Evolutionary conservation across 192 early-diverging fungal genomes (phyloP).

Genomic region (Podila verticillata): DNA sequence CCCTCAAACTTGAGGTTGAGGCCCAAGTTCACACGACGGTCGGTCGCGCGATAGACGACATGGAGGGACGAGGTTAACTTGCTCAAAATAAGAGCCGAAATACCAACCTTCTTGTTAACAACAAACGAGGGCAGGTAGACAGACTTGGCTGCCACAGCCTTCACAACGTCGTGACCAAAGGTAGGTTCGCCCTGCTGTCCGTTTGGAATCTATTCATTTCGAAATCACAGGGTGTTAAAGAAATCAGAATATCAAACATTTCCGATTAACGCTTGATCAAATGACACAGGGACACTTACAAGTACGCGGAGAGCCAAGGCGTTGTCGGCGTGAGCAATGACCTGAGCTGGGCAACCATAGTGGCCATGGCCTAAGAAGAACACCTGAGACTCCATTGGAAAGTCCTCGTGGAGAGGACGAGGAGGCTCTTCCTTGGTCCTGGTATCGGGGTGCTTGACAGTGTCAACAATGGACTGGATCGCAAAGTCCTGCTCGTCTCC

Average conservation of each 20-base stretch:
- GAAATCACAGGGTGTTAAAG: background rate
- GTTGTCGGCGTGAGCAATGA: conserved; percentile 65
- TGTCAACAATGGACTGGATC: conserved; percentile 69
- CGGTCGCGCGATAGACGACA: conserved; percentile 66
- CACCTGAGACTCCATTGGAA: conserved; percentile 72
- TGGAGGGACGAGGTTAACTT: conserved; percentile 86
- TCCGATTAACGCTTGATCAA: too few relatives aligned
- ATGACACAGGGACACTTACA: conserved; percentile 25
- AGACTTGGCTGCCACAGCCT: conserved; percentile 12
- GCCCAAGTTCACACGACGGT: conserved; percentile 78
- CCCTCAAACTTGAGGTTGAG: conserved; percentile 93
- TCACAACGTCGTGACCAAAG: conserved; percentile 61
- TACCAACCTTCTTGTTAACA: conserved; percentile 72
- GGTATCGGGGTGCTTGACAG: conserved; percentile 70
- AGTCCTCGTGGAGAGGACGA: conserved; percentile 72
- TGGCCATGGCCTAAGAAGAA: conserved; percentile 83
- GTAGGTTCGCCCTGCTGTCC: conserved; percentile 47
- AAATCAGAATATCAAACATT: background rate
- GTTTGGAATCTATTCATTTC: conserved; percentile 29
- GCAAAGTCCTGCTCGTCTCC: conserved; percentile 59
- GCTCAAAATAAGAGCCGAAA: conserved; percentile 76
- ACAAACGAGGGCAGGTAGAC: conserved; percentile 63
- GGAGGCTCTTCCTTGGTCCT: conserved; percentile 80
- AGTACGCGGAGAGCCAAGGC: conserved; percentile 55
- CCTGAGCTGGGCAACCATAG: conserved; percentile 79